These are phyloP conservation scores for Apiospora kogelbergensis DNA, from an alignment of 2,329 filamentous ascomycete genomes.

Conservation along the genomic window DNA sequence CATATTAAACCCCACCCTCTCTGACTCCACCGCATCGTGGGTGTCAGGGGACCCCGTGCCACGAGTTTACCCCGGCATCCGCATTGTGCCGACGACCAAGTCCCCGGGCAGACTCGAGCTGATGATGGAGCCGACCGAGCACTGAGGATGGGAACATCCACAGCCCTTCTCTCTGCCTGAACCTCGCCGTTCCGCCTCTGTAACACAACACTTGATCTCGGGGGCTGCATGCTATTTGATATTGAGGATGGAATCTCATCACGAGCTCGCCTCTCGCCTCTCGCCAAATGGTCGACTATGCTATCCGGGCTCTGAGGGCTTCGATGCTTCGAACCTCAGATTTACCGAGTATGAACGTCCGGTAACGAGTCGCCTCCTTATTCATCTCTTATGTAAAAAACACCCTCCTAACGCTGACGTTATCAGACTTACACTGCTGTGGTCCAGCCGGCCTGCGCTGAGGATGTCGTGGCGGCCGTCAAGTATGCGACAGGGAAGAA, in stretches of 20 bases:
- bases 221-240: too few relatives aligned
- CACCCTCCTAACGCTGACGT: not conserved
- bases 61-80: not conserved
- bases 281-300: not conserved
- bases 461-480: not conserved
- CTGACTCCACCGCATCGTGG: not conserved
- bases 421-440: not conserved
- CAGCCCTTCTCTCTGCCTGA: too few relatives aligned
- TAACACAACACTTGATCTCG: not conserved
- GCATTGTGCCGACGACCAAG: too few relatives aligned
- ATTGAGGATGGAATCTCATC: not conserved
- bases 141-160: not conserved
- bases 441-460: not conserved
- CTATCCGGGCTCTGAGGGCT: not conserved
- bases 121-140: not conserved
- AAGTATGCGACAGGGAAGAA: not conserved
- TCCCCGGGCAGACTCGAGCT: not conserved
- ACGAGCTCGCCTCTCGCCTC: not conserved
- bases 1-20: not conserved
- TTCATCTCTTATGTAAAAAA: not conserved
- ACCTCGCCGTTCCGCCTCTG: not conserved
- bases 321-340: not conserved
- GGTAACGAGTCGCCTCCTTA: not conserved
- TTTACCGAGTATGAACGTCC: constrained; percentile 2
- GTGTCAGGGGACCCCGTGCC: not conserved